These are phyloP conservation scores for Cyclotella atomus DNA, from an alignment of 108 stramenopile genomes.

Conservation along the genomic window DNA sequence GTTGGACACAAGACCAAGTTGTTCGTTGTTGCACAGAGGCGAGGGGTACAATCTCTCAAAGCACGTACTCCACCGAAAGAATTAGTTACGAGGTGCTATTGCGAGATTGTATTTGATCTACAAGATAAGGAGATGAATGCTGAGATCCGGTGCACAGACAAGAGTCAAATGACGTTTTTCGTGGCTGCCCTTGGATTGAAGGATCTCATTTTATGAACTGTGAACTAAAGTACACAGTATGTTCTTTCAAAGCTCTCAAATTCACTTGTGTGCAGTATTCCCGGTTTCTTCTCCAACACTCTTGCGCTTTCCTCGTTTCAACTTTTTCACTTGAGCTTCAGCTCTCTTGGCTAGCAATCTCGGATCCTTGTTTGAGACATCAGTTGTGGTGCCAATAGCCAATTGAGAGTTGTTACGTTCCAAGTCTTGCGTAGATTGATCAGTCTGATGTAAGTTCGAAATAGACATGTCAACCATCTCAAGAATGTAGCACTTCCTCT, in stretches of 20 bases:
- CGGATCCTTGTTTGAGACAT: constrained; percentile 28
- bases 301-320: constrained; percentile 25
- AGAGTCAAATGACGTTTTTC: constrained; percentile 14
- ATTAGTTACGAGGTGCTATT: constrained; percentile 13
- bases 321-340: constrained; percentile 26
- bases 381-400: neutral
- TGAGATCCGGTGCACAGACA: constrained; percentile 13
- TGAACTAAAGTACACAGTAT: neutral
- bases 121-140: constrained; percentile 3
- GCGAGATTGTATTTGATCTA: constrained; percentile 8
- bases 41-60: too few relatives aligned
- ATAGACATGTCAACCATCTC: constrained; percentile 33
- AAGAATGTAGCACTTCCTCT: constrained; percentile 26
- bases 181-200: constrained; percentile 6
- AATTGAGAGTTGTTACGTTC: neutral
- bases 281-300: neutral
- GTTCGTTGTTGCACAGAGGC: constrained; percentile 30
- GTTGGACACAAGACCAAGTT: constrained; percentile 13
- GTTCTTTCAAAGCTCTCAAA: neutral
- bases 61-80: neutral
- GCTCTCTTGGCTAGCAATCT: constrained; percentile 28
- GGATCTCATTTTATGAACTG: constrained; percentile 5
- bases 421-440: neutral
- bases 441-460: neutral
- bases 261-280: neutral